Percentiles rank a stretch among this genome's conserved stretches.
These are phyloP conservation scores for Leccinum fibrillosum DNA, from an alignment of 768 basidiomycete genomes.

Conservation along the genomic window DNA sequence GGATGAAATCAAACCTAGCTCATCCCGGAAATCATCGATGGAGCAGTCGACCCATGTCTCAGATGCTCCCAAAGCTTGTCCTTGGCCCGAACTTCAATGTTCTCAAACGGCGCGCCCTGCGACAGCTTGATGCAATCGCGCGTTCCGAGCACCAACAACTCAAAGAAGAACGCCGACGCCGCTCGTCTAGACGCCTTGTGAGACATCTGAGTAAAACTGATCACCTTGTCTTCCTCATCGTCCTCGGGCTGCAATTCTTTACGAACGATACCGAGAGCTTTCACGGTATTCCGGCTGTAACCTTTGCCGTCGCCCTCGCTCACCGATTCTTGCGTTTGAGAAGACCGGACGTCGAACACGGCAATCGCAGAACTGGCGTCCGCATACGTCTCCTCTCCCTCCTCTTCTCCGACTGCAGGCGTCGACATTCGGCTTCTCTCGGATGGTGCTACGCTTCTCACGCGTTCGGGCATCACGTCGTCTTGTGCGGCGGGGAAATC, in stretches of 20 bases:
- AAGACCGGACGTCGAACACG: conserved; percentile 70
- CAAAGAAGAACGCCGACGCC: conserved; percentile 97
- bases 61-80: conserved; percentile 82
- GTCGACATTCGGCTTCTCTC: conserved; percentile 65
- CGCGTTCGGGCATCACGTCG: conserved; percentile 35
- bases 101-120: conserved; percentile 74
- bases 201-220: conserved; percentile 79
- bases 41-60: conserved; percentile 39
- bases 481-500: conserved; percentile 38
- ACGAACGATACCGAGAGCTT: conserved; percentile 74
- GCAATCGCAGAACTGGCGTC: conserved; percentile 75
- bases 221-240: conserved; percentile 50
- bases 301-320: conserved; percentile 59
- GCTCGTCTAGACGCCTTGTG: conserved; percentile 88
- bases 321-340: conserved; percentile 44
- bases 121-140: conserved; percentile 84
- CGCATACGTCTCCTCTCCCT: conserved; percentile 64
- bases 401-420: conserved; percentile 58
- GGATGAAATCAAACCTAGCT: conserved; percentile 16
- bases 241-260: conserved; percentile 61
- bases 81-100: conserved; percentile 82
- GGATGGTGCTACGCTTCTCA: conserved; percentile 51
- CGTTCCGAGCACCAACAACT: conserved; percentile 90
- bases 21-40: conserved; percentile 46
- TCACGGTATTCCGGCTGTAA: conserved; percentile 87